Percentiles rank a stretch among this genome's conserved stretches.
phyloP scores from a whole-genome alignment of 345 rosid species.

The Euphorbia pulcherrima region DNA sequence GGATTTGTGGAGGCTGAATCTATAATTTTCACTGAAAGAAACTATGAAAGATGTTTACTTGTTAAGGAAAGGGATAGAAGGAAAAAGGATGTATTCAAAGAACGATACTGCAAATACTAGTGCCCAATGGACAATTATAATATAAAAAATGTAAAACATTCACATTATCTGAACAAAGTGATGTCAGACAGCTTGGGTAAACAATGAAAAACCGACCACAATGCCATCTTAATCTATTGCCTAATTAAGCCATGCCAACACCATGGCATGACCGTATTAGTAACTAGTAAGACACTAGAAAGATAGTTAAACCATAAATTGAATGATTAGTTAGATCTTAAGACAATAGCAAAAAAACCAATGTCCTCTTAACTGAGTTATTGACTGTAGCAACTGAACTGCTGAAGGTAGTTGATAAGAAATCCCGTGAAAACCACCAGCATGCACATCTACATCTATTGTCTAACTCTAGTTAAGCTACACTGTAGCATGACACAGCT shows the following conservation, averaged over 20 bases:
- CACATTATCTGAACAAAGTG: conserved; percentile 2
- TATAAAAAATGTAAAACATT: background rate
- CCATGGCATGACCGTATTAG: background rate
- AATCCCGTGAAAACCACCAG: too few species aligned
- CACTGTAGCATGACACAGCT: too few species aligned
- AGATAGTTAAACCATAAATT: background rate
- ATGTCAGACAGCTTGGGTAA: background rate
- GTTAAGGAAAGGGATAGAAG: background rate
- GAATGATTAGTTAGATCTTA: background rate
- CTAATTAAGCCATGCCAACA: background rate
- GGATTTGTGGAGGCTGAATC: background rate
- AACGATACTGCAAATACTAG: background rate
- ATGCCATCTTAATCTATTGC: conserved; percentile 5
- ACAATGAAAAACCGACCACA: background rate
- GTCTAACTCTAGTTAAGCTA: too few species aligned
- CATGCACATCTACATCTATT: too few species aligned
- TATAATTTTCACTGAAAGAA: background rate
- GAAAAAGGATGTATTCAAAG: background rate
- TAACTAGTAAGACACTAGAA: background rate
- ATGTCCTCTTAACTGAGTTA: background rate
- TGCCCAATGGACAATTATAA: too few species aligned
- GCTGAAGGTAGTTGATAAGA: background rate
- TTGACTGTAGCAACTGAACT: background rate
- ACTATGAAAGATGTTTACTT: background rate
- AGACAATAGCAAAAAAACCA: background rate